A percentile compares a stretch with the other conserved stretches of the same genome.
phyloP scores from a whole-genome alignment of 2,329 filamentous ascomycete genomes.

The Shiraia bambusicola region DNA sequence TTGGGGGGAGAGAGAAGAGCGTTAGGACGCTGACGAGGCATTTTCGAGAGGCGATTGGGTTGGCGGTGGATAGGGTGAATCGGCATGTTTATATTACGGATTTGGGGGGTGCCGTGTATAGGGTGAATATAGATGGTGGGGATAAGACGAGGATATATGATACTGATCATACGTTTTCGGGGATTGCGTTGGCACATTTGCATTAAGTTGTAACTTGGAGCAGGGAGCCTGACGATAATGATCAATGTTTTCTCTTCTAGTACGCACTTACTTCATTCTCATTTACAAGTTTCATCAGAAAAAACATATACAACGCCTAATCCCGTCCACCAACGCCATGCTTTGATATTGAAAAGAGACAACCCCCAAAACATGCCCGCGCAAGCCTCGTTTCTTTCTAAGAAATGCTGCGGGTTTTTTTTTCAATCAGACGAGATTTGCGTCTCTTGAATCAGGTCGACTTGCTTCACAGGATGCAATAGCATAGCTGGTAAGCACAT shows the following conservation, averaged over 20 bases:
- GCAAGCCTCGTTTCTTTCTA: too few species aligned
- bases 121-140: conserved; percentile 12
- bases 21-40: conserved; percentile 15
- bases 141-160: conserved; percentile 17
- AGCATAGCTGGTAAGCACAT: conserved; percentile 54
- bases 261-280: too few species aligned
- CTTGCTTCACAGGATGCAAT: conserved; percentile 54
- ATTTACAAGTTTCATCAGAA: too few species aligned
- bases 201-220: neutral
- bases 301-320: too few species aligned
- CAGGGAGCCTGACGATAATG: too few species aligned
- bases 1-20: conserved; percentile 1
- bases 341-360: neutral
- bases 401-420: too few species aligned
- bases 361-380: conserved; percentile 11
- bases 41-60: conserved; percentile 28
- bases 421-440: too few species aligned
- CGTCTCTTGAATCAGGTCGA: conserved; percentile 49
- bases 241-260: too few species aligned
- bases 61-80: conserved; percentile 13
- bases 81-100: conserved; percentile 18
- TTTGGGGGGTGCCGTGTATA: conserved; percentile 20
- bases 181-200: conserved; percentile 14
- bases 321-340: neutral
- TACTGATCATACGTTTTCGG: conserved; percentile 15